Conservation (phyloP, 441 rosid species). For the Metrosideros polymorpha region DNA sequence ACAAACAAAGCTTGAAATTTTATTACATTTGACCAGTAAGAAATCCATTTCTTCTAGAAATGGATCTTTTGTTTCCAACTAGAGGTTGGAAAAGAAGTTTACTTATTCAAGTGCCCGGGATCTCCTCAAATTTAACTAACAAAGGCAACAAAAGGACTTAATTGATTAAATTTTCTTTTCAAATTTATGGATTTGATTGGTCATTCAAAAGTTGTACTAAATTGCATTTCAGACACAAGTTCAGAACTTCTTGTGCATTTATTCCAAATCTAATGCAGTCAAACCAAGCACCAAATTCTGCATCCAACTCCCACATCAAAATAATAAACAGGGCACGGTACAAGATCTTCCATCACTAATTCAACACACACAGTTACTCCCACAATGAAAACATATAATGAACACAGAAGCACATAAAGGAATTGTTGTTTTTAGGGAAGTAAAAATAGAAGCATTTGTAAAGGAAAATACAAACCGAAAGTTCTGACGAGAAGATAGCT, state of each 20-base stretch:
- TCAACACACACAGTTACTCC: neutral
- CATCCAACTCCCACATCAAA: neutral
- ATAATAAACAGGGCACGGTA: neutral
- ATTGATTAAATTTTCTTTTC: neutral
- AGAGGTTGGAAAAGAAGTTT: neutral
- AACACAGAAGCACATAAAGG: neutral
- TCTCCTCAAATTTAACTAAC: neutral
- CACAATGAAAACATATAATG: neutral
- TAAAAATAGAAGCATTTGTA: neutral
- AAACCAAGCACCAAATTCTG: neutral
- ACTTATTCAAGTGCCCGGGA: neutral
- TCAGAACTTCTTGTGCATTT: neutral
- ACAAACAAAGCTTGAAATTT: neutral
- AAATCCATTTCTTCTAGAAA: neutral
- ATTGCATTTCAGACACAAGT: neutral
- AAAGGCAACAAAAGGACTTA: neutral
- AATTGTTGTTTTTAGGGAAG: neutral
- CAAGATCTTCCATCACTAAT: neutral
- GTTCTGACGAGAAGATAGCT: slow-evolving; percentile 52
- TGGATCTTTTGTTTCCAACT: neutral
- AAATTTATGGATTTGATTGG: neutral
- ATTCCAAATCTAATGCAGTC: neutral
- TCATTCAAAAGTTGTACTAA: neutral
- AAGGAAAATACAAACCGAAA: slow-evolving; percentile 29
- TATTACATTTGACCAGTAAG: neutral